Conservation (phyloP, 78 protist species). For the Monosiga brevicollis region DNA sequence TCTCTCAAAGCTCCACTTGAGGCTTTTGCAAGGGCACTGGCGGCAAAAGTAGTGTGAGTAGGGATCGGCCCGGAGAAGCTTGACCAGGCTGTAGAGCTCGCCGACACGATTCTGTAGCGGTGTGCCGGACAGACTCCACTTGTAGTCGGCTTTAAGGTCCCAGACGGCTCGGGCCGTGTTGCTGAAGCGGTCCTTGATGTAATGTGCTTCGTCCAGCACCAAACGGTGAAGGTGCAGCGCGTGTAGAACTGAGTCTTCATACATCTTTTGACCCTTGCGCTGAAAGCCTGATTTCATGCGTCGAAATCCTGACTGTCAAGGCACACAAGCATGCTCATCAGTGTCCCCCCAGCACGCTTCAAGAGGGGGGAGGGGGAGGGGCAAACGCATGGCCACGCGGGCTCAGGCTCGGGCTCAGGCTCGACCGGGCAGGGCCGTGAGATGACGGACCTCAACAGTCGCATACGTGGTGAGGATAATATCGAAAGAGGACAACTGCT, state of each 20-base stretch:
- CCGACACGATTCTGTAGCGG: constrained; percentile 37
- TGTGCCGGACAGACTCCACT: constrained; percentile 25
- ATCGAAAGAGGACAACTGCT: constrained; percentile 3
- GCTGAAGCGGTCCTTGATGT: constrained; percentile 32
- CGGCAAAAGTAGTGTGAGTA: constrained; percentile 22
- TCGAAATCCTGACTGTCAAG: no score
- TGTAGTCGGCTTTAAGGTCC: background rate
- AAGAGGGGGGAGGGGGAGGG: no score
- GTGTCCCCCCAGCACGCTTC: no score
- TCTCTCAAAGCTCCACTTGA: constrained; percentile 11
- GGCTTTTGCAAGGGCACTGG: constrained; percentile 21
- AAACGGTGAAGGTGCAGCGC: constrained; percentile 16
- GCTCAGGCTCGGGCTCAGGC: background rate
- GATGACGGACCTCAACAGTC: constrained; percentile 4
- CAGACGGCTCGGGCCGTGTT: constrained; percentile 26
- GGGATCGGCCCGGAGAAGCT: constrained; percentile 11
- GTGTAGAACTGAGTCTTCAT: constrained; percentile 7
- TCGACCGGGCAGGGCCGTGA: background rate
- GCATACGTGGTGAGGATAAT: constrained; percentile 41
- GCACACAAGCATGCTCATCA: no score
- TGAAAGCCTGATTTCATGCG: no score
- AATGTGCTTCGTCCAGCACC: constrained; percentile 43
- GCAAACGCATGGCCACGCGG: no score
- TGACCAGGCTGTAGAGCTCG: constrained; percentile 32
- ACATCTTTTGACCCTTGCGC: constrained; percentile 12